phyloP scores from a whole-genome alignment of 768 basidiomycete genomes.

The Lentinula boryana region DNA sequence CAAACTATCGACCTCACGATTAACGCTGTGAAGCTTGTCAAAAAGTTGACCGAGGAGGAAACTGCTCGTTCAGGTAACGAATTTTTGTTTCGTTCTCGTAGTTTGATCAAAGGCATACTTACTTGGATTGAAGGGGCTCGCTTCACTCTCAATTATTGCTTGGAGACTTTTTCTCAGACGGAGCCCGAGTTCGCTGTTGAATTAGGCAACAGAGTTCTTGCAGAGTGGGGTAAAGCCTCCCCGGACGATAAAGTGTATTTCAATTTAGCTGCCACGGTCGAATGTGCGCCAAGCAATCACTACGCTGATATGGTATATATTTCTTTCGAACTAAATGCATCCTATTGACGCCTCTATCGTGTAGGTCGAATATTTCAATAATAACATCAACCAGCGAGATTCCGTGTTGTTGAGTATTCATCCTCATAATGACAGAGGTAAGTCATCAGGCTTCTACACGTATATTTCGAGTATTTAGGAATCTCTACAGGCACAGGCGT shows the following conservation, averaged over 20 bases:
- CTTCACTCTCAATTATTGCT: conserved; percentile 81
- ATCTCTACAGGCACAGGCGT: conserved; percentile 56
- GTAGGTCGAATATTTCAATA: conserved; percentile 74
- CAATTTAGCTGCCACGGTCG: conserved; percentile 81
- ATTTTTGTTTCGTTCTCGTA: not conserved
- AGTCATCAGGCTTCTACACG: conserved; percentile 7
- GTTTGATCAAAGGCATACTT: not conserved
- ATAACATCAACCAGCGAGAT: conserved; percentile 65
- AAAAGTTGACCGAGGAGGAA: conserved; percentile 63
- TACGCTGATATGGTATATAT: conserved; percentile 68
- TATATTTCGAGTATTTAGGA: not conserved
- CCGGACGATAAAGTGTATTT: conserved; percentile 70
- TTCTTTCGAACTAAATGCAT: not conserved
- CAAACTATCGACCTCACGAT: conserved; percentile 70
- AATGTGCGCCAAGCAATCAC: conserved; percentile 78
- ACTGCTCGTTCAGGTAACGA: conserved; percentile 47
- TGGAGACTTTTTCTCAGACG: conserved; percentile 82
- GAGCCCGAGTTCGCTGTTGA: conserved; percentile 77
- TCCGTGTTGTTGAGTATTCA: conserved; percentile 69
- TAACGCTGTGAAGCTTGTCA: conserved; percentile 63
- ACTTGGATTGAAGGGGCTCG: conserved; percentile 30
- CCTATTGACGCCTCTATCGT: not conserved
- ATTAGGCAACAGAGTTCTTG: conserved; percentile 58
- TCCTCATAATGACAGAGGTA: conserved; percentile 78
- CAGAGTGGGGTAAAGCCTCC: conserved; percentile 62